phyloP scores from a whole-genome alignment of 2,329 filamentous ascomycete species.

The Fusarium proliferatum region DNA sequence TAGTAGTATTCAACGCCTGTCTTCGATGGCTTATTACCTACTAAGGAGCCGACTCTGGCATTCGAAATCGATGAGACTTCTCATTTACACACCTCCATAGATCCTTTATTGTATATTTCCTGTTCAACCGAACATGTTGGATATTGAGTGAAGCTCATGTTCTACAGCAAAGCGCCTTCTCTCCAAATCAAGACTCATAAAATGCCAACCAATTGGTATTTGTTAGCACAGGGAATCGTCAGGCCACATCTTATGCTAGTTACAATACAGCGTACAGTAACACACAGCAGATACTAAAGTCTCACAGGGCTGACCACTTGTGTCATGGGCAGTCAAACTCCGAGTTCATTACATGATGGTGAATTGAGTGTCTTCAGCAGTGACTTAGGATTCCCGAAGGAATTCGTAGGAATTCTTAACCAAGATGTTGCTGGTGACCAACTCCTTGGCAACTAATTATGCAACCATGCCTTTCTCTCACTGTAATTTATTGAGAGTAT shows the following conservation, averaged over 20 bases:
- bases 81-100: neutral
- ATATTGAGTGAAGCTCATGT: neutral
- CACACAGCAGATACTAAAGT: neutral
- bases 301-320: rapidly evolving
- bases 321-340: neutral
- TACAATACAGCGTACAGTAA: neutral
- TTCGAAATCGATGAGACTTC: neutral
- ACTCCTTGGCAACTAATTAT: neutral
- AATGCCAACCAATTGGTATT: neutral
- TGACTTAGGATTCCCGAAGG: too few species aligned
- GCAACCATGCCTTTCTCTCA: neutral
- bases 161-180: neutral
- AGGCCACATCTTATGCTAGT: neutral
- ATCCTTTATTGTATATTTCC: too few species aligned
- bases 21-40: neutral
- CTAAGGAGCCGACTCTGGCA: neutral
- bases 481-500: rapidly evolving
- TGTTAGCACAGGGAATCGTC: neutral
- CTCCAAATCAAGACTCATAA: neutral
- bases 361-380: neutral
- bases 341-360: neutral
- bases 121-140: neutral
- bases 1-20: neutral
- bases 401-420: neutral
- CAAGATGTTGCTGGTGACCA: neutral